These are phyloP conservation scores for Penicillium salamii DNA, from an alignment of 495 filamentous ascomycete species.

Conservation along the genomic window DNA sequence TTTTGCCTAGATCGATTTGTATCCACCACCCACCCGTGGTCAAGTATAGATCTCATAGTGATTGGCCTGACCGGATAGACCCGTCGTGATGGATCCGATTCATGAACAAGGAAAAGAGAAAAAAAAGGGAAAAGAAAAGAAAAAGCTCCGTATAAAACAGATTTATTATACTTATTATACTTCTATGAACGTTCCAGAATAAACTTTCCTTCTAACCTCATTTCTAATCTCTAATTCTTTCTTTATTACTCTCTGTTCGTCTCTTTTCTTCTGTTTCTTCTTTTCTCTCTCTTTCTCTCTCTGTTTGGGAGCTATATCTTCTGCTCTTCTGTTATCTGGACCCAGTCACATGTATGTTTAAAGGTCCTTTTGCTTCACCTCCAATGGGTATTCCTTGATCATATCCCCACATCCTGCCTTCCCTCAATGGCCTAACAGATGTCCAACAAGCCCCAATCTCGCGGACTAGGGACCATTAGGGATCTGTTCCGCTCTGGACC, in stretches of 20 bases:
- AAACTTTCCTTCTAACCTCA: slow-evolving; percentile 12
- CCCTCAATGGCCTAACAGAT: slow-evolving; percentile 38
- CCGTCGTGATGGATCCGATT: slow-evolving; percentile 33
- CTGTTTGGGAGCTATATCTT: too few relatives aligned
- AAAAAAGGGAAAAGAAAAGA: slow-evolving; percentile 19
- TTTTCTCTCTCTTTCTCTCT: slow-evolving; percentile 7
- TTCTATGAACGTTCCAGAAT: slow-evolving; percentile 29
- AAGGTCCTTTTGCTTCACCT: slow-evolving; percentile 15
- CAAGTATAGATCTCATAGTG: slow-evolving; percentile 21
- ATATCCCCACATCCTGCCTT: background rate
- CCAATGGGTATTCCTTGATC: slow-evolving; percentile 1
- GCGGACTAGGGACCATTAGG: slow-evolving; percentile 36
- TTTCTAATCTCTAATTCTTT: slow-evolving; percentile 5
- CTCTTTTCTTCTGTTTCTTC: slow-evolving; percentile 5
- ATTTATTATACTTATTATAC: slow-evolving; percentile 9
- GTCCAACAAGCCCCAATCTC: slow-evolving; percentile 38
- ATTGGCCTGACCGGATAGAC: slow-evolving; percentile 32
- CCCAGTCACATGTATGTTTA: slow-evolving; percentile 30
- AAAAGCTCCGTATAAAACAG: slow-evolving; percentile 24
- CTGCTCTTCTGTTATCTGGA: slow-evolving; percentile 3
- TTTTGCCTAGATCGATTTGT: slow-evolving; percentile 23
- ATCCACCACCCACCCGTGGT: slow-evolving; percentile 23
- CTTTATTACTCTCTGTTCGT: slow-evolving; percentile 4
- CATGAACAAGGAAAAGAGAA: slow-evolving; percentile 12
- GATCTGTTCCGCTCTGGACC: slow-evolving; percentile 37